phyloP scores from a whole-genome alignment of 169 alveolate species.

The Plasmodium yoelii region DNA sequence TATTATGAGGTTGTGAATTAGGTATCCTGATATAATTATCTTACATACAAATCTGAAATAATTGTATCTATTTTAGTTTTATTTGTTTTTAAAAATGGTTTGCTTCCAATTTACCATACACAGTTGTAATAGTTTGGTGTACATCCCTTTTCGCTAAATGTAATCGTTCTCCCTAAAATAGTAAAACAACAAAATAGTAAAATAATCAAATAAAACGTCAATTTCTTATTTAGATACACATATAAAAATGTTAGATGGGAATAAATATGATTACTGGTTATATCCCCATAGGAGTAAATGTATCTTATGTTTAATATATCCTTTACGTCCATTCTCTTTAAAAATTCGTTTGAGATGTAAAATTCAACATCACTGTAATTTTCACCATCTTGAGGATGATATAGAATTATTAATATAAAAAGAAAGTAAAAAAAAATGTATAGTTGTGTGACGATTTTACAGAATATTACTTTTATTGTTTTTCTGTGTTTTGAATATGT shows the following conservation, averaged over 20 bases:
- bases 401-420: too few relatives aligned
- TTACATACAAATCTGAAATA: too few relatives aligned
- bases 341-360: conserved; percentile 50
- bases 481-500: too few relatives aligned
- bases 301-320: conserved; percentile 51
- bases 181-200: too few relatives aligned
- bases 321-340: conserved; percentile 43
- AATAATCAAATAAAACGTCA: too few relatives aligned
- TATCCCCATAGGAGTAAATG: conserved; percentile 59
- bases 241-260: too few relatives aligned
- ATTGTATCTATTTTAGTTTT: background rate
- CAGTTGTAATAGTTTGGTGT: background rate
- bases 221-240: too few relatives aligned
- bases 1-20: too few relatives aligned
- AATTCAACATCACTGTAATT: conserved; percentile 52
- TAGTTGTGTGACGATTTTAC: too few relatives aligned
- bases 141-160: background rate
- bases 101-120: background rate
- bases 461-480: too few relatives aligned
- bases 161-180: background rate
- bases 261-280: background rate
- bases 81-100: background rate
- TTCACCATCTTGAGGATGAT: background rate
- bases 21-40: too few relatives aligned
- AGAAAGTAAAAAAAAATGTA: too few relatives aligned